Evolutionary conservation across 192 early-diverging fungal species (phyloP), one percentile per base, ranked within the genome.

Genomic region (Umbelopsis sp.): DNA sequence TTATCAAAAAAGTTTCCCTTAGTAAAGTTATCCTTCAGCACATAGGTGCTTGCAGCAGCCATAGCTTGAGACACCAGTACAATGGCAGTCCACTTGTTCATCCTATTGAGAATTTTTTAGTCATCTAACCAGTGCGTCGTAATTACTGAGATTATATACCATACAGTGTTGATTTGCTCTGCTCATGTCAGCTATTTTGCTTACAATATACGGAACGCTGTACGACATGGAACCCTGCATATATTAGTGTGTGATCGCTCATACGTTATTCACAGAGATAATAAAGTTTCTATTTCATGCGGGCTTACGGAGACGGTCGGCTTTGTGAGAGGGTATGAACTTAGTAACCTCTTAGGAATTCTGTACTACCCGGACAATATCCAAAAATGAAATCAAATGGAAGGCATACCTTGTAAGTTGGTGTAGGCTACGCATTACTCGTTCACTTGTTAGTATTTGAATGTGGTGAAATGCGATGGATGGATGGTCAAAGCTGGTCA

Each of bases 1-100:
- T 54, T 24, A 31, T 83, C 69, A 41, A 84, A 80, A 25, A 83
- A 81, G 25, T 45, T 65, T 8, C 24, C 17, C 4, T 71, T 69
- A 25, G 54, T 22, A 43, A 45, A 71, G 50, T 65, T 36, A 24
- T 74, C 45, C 36, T 65, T 62, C 14, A 62, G 10, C 31, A 34
- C 56, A 32, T 53, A 53, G 26, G 16, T 34, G 56, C 56, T n/a
- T 20, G 56, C 56, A 1, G 17, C 56, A 20, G 31, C 29, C 26
- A 62, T 26, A 32, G 56, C 56, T 34, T 62, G 56, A 11, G 31
- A 34, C 0, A 32, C 56, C 16, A 62, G 31, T 4, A 26, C 56
- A 20, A 62, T 29, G 31, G 26, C 31, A 20, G 12, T 49, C 47
- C 47, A 49, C 47, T 17, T 34, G 24, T 62, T 62, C 56, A 62